phyloP scores from a whole-genome alignment of 2,329 filamentous ascomycete genomes.

The Monilinia fructigena region DNA sequence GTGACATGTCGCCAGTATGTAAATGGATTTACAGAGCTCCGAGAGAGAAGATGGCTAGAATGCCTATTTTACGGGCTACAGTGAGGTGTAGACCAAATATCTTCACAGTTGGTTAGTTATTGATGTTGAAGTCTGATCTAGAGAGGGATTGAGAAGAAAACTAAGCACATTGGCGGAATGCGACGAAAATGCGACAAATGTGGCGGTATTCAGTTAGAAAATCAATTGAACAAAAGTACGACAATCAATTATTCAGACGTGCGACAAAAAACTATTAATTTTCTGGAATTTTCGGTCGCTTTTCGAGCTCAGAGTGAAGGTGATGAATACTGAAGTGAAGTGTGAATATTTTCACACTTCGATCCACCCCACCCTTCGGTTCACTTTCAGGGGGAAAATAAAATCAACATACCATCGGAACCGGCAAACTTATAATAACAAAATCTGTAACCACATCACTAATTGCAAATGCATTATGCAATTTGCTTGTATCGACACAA shows the following conservation, averaged over 20 bases:
- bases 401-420: slow-evolving; percentile 13
- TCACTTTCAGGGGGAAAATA: neutral
- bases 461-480: slow-evolving; percentile 23
- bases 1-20: neutral
- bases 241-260: slow-evolving; percentile 1
- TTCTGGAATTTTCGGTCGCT: neutral
- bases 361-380: neutral
- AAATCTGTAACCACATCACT: slow-evolving; percentile 19
- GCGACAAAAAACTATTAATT: neutral
- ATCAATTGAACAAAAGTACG: neutral
- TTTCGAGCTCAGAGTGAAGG: neutral
- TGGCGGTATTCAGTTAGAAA: neutral
- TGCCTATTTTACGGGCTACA: slow-evolving; percentile 10
- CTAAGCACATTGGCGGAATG: neutral
- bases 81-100: slow-evolving; percentile 15
- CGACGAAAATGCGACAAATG: neutral
- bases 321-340: neutral
- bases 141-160: neutral
- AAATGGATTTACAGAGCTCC: slow-evolving; percentile 13
- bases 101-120: neutral
- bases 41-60: slow-evolving; percentile 18
- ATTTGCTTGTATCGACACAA: slow-evolving; percentile 9
- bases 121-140: no score
- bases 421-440: slow-evolving; percentile 10
- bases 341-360: neutral